phyloP scores from a whole-genome alignment of 805 yeast species.

The Yamadazyma scolyti region DNA sequence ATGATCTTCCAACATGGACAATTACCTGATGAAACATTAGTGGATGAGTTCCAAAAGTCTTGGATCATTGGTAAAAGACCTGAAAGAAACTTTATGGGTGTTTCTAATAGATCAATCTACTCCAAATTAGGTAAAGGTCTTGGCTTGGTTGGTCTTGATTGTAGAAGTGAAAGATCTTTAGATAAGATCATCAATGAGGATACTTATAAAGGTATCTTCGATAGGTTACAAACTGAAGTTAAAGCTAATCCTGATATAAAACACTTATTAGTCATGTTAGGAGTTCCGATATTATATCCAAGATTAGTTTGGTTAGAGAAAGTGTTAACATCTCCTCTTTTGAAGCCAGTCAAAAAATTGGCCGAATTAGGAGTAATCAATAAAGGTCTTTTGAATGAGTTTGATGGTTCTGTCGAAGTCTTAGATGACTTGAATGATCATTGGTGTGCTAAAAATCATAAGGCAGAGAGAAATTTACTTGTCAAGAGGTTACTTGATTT shows the following conservation, averaged over 20 bases:
- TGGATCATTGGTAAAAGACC: constrained; percentile 60
- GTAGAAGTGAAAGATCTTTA: constrained; percentile 84
- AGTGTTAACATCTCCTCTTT: constrained; percentile 53
- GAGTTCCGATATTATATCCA: constrained; percentile 95
- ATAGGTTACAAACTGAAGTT: constrained; percentile 57
- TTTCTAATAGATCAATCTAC: constrained; percentile 64
- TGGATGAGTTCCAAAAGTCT: constrained; percentile 31
- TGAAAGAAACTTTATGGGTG: constrained; percentile 66
- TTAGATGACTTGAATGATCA: constrained; percentile 93
- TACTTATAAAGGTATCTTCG: constrained; percentile 61
- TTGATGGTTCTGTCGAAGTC: constrained; percentile 88
- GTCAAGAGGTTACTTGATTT: constrained; percentile 60
- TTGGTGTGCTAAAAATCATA: constrained; percentile 91
- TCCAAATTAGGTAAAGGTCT: constrained; percentile 72
- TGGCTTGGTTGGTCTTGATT: constrained; percentile 78
- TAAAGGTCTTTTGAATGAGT: constrained; percentile 79
- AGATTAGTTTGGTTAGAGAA: constrained; percentile 88
- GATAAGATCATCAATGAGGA: constrained; percentile 49
- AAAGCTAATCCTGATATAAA: constrained; percentile 49
- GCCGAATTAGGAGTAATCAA: constrained; percentile 62
- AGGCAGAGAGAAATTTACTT: constrained; percentile 74
- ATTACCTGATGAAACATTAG: constrained; percentile 38
- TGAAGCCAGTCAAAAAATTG: constrained; percentile 60
- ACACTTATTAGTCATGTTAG: constrained; percentile 79
- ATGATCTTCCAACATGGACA: constrained; percentile 90